Conservation (phyloP, 1,139 yeast genomes). For the Geotrichum carabidarum region DNA sequence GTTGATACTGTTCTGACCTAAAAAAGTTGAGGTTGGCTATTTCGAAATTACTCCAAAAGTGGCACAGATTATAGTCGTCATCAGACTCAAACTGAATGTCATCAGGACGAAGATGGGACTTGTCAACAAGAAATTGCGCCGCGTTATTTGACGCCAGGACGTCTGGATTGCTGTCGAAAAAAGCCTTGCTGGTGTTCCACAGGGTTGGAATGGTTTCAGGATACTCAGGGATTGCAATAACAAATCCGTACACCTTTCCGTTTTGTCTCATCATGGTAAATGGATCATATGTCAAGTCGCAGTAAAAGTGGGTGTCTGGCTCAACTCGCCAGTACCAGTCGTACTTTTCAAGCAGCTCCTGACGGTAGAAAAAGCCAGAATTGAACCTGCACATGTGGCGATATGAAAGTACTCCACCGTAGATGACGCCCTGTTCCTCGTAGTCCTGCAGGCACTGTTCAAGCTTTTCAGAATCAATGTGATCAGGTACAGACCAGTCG, state of each 20-base stretch:
- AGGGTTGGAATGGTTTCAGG: slow-evolving; percentile 79
- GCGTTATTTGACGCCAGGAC: slow-evolving; percentile 65
- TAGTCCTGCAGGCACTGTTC: slow-evolving; percentile 50
- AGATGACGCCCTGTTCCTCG: slow-evolving; percentile 58
- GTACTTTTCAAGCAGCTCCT: slow-evolving; percentile 57
- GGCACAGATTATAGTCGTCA: slow-evolving; percentile 78
- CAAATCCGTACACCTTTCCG: slow-evolving; percentile 79
- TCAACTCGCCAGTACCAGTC: slow-evolving; percentile 94
- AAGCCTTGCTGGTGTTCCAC: slow-evolving; percentile 66
- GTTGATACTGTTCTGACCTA: slow-evolving; percentile 62
- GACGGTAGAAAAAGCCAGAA: slow-evolving; percentile 76
- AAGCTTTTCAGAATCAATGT: slow-evolving; percentile 43
- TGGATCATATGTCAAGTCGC: slow-evolving; percentile 72
- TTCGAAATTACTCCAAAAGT: slow-evolving; percentile 94
- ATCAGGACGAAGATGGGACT: slow-evolving; percentile 34
- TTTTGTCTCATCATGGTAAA: slow-evolving; percentile 69
- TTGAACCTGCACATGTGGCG: slow-evolving; percentile 81
- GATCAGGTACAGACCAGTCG: slow-evolving; percentile 64
- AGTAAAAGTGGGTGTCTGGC: slow-evolving; percentile 79
- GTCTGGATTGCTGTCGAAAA: slow-evolving; percentile 59
- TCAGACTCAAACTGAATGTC: slow-evolving; percentile 39
- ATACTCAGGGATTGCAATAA: slow-evolving; percentile 70
- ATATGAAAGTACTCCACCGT: slow-evolving; percentile 74
- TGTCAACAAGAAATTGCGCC: slow-evolving; percentile 62
- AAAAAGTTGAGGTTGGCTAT: slow-evolving; percentile 77